phyloP scores from a whole-genome alignment of 1,284 basidiomycete species.

The Irpex rosettiformis region DNA sequence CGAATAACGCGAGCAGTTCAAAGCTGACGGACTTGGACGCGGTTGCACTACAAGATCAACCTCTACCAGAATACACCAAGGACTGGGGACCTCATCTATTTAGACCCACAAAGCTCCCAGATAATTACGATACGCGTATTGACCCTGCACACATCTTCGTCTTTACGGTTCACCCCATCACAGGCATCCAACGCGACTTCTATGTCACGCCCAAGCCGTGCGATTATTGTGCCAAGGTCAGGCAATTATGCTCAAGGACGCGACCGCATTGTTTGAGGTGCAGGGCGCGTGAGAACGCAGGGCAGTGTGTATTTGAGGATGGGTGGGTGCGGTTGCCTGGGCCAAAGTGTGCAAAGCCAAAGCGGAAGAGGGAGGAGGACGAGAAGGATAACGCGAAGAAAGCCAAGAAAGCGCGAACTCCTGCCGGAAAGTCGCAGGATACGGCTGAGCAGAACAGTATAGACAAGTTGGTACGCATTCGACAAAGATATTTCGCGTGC shows the following conservation, averaged over 20 bases:
- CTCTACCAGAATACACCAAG: constrained; percentile 10
- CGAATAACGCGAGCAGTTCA: neutral
- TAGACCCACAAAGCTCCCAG: constrained; percentile 8
- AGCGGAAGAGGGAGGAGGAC: constrained; percentile 8
- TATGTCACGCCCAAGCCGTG: constrained; percentile 16
- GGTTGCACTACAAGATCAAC: neutral
- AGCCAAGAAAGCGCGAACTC: neutral
- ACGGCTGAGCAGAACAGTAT: neutral
- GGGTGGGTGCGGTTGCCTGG: constrained; percentile 14
- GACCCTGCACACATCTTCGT: constrained; percentile 14
- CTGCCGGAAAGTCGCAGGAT: neutral
- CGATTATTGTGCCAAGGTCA: constrained; percentile 12
- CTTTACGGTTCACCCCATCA: constrained; percentile 2
- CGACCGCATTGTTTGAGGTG: constrained; percentile 12
- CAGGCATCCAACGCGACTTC: constrained; percentile 8
- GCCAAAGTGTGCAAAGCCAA: constrained; percentile 12
- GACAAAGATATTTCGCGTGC: no score
- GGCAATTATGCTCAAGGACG: constrained; percentile 15
- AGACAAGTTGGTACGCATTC: neutral
- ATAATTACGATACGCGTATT: constrained; percentile 6
- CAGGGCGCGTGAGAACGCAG: neutral
- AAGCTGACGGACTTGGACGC: neutral
- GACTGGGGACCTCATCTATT: constrained; percentile 7
- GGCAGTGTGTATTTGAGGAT: constrained; percentile 6
- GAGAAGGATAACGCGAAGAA: neutral